These are phyloP conservation scores for Triticum turgidum DNA, from an alignment of 176 grass and related monocot genomes.

Conservation along the genomic window DNA sequence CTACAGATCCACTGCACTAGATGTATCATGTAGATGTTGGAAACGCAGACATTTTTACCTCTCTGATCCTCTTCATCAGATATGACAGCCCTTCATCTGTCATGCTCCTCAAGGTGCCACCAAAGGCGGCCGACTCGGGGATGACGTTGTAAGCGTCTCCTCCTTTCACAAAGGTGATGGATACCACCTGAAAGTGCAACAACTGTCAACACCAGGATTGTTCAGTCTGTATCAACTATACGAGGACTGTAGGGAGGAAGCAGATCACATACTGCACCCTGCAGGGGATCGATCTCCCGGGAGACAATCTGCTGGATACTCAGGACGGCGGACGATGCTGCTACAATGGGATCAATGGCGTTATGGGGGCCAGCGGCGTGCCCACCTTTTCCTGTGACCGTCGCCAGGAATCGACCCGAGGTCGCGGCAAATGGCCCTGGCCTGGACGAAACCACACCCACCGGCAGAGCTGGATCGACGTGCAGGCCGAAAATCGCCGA, in stretches of 20 bases:
- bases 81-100: constrained; percentile 53
- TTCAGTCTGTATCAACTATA: neutral
- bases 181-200: constrained; percentile 47
- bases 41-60: constrained; percentile 31
- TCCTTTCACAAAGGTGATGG: constrained; percentile 53
- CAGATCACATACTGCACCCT: constrained; percentile 20
- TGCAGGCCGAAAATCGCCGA: constrained; percentile 55
- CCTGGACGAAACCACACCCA: constrained; percentile 31
- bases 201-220: neutral
- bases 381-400: constrained; percentile 39
- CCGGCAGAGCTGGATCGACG: constrained; percentile 25
- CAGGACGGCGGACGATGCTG: constrained; percentile 38
- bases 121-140: constrained; percentile 45
- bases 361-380: constrained; percentile 49
- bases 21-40: too few species aligned
- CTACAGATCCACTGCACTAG: neutral
- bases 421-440: constrained; percentile 49
- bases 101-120: constrained; percentile 70
- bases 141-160: constrained; percentile 69
- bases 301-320: constrained; percentile 50
- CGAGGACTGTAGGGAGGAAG: neutral
- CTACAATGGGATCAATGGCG: constrained; percentile 45
- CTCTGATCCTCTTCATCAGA: constrained; percentile 50
- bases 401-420: constrained; percentile 32
- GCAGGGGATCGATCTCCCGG: constrained; percentile 47